Percentiles rank a stretch among this genome's conserved stretches.
These are phyloP conservation scores for Aspergillus fructus DNA, from an alignment of 2,329 filamentous ascomycete species.

Conservation along the genomic window DNA sequence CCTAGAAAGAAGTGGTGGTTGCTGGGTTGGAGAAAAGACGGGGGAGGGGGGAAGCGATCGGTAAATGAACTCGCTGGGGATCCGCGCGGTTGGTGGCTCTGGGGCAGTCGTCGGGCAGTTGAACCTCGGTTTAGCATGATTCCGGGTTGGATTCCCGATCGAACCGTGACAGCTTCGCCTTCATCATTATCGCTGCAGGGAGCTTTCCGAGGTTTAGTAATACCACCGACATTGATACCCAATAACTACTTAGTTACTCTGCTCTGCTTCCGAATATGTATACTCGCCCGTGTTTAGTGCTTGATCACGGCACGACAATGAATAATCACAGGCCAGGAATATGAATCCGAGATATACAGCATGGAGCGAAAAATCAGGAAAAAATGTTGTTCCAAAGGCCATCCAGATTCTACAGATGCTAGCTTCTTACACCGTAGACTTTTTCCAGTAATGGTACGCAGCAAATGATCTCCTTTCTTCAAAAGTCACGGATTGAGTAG, in stretches of 20 bases:
- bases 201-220: no score
- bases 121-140: constrained; percentile 10
- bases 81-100: constrained; percentile 17
- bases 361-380: neutral
- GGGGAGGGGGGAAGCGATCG: constrained; percentile 11
- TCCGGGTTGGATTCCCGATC: constrained; percentile 5
- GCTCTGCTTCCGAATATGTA: no score
- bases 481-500: neutral
- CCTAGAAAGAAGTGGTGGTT: constrained; percentile 6
- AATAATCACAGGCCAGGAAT: no score
- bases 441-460: no score
- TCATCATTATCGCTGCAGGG: neutral
- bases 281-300: no score
- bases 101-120: constrained; percentile 20
- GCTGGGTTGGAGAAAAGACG: constrained; percentile 11
- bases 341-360: neutral
- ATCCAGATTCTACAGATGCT: neutral
- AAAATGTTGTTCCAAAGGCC: neutral
- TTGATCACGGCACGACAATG: no score
- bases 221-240: no score
- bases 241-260: no score
- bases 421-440: no score
- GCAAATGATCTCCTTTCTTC: neutral
- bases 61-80: constrained; percentile 12
- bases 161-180: neutral